Conservation (phyloP, 2,329 filamentous ascomycete species). For the Colletotrichum higginsianum region DNA sequence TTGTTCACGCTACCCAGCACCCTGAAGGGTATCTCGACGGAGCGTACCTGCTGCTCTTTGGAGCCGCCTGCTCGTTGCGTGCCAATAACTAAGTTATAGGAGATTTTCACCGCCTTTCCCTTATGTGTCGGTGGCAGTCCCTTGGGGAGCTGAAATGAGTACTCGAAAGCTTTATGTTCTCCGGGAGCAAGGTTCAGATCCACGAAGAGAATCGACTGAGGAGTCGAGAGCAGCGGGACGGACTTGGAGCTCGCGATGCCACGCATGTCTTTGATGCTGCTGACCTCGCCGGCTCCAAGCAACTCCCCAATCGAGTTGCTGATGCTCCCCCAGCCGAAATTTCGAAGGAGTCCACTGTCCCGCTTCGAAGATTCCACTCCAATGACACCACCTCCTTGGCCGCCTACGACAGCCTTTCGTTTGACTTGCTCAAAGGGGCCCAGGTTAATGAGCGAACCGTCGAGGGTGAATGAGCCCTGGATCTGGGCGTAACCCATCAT, state of each 20-base stretch:
- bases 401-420: conserved; percentile 89
- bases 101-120: conserved; percentile 94
- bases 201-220: conserved; percentile 96
- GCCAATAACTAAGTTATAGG: conserved; percentile 91
- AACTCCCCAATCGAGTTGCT: conserved; percentile 90
- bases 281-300: conserved; percentile 88
- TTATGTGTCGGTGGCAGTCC: conserved; percentile 93
- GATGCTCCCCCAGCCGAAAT: conserved; percentile 90
- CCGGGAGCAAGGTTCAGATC: conserved; percentile 90
- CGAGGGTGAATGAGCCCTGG: conserved; percentile 90
- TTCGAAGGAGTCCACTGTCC: conserved; percentile 84
- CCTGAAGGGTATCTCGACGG: conserved; percentile 93
- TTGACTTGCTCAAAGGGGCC: conserved; percentile 96
- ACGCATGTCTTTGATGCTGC: conserved; percentile 96
- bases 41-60: conserved; percentile 86
- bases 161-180: conserved; percentile 89
- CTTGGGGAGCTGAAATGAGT: conserved; percentile 86
- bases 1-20: conserved; percentile 94
- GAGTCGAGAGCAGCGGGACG: conserved; percentile 92
- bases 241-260: conserved; percentile 87
- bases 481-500: conserved; percentile 99
- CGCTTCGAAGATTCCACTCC: conserved; percentile 82
- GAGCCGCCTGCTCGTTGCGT: conserved; percentile 87
- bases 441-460: conserved; percentile 91
- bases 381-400: conserved; percentile 88